These are phyloP conservation scores for Cinchona pubescens DNA, from an alignment of 257 asterid genomes.

Conservation along the genomic window DNA sequence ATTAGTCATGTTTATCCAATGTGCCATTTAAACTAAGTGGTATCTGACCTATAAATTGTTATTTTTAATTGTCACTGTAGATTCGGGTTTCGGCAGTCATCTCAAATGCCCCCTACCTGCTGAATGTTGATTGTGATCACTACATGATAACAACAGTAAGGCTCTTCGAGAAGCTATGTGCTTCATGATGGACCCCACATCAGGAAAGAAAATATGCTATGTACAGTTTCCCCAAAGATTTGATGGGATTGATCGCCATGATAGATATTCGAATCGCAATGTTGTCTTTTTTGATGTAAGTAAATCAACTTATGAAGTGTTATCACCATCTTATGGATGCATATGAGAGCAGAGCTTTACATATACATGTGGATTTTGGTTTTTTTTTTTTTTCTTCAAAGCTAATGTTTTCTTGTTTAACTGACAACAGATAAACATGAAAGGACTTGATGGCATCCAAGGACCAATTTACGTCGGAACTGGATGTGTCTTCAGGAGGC, in stretches of 20 bases:
- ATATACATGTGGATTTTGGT: background rate
- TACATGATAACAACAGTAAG: slow-evolving; percentile 91
- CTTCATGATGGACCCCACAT: slow-evolving; percentile 98
- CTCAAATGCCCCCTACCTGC: slow-evolving; percentile 90
- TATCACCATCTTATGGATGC: background rate
- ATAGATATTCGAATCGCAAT: slow-evolving; percentile 90
- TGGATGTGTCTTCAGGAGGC: slow-evolving; percentile 95
- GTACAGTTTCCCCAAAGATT: slow-evolving; percentile 98
- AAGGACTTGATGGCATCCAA: slow-evolving; percentile 98
- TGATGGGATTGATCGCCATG: slow-evolving; percentile 94
- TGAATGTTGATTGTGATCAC: slow-evolving; percentile 98
- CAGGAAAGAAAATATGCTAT: slow-evolving; percentile 94
- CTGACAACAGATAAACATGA: slow-evolving; percentile 75
- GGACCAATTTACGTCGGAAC: slow-evolving; percentile 98
- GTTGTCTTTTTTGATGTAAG: slow-evolving; percentile 94
- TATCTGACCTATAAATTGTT: slow-evolving; percentile 1
- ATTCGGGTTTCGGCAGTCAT: slow-evolving; percentile 93
- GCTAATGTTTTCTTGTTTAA: slow-evolving; percentile 20
- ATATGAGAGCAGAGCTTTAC: background rate
- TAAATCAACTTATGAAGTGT: background rate
- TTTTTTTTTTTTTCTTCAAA: slow-evolving; percentile 6
- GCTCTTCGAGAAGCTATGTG: slow-evolving; percentile 98
- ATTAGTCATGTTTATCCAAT: background rate
- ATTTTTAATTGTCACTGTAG: slow-evolving; percentile 34
- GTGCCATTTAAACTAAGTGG: background rate